Conservation (phyloP, 2,329 filamentous ascomycete genomes). For the Claviceps monticola region DNA sequence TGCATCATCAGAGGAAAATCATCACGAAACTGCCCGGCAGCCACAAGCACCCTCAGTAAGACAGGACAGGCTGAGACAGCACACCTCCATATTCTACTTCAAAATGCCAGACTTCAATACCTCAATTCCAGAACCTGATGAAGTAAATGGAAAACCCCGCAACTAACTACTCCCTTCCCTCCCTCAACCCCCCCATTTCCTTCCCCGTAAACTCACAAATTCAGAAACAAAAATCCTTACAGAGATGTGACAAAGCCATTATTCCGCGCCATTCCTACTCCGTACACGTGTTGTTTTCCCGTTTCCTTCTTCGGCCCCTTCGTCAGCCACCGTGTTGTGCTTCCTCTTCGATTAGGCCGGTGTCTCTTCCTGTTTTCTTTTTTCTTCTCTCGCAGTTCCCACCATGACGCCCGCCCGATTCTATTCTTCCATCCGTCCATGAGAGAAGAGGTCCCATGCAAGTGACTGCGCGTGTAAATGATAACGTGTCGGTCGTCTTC, state of each 20-base stretch:
- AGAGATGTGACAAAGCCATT: background rate
- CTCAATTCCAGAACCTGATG: too few relatives aligned
- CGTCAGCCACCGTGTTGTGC: background rate
- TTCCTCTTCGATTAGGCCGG: background rate
- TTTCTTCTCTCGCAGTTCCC: background rate
- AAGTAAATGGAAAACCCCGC: too few relatives aligned
- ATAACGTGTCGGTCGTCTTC: background rate
- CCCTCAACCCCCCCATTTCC: background rate
- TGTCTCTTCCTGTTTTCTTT: background rate
- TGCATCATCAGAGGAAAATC: too few relatives aligned
- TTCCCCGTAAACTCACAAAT: background rate
- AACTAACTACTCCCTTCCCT: background rate
- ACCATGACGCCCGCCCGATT: background rate
- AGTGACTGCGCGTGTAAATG: background rate
- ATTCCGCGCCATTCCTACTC: slow-evolving; percentile 1
- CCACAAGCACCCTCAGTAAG: too few relatives aligned
- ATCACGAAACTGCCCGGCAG: too few relatives aligned
- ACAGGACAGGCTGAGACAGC: too few relatives aligned
- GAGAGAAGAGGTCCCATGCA: background rate
- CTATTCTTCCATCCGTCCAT: too few relatives aligned
- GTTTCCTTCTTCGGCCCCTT: background rate
- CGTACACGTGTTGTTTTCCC: background rate
- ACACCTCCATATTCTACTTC: too few relatives aligned
- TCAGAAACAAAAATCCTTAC: background rate
- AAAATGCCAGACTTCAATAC: too few relatives aligned